A percentile compares a stretch with the other conserved stretches of the same genome.
phyloP scores from a whole-genome alignment of 306 rosid species.

The Heteromeles arbutifolia region DNA sequence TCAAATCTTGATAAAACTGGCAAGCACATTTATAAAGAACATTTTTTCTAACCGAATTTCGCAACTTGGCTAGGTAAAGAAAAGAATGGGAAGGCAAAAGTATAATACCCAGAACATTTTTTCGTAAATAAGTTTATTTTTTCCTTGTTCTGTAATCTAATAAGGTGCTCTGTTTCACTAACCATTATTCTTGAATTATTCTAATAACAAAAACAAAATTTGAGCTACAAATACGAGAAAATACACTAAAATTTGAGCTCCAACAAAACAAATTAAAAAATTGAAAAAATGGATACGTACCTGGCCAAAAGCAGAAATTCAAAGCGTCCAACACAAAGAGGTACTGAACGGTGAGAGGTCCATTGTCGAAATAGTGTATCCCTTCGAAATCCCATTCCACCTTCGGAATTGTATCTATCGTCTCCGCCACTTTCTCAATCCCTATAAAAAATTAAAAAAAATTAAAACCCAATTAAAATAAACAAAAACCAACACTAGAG shows the following conservation, averaged over 20 bases:
- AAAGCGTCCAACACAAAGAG: slow-evolving; percentile 79
- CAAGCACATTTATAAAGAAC: neutral
- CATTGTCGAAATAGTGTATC: slow-evolving; percentile 89
- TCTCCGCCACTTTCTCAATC: slow-evolving; percentile 69
- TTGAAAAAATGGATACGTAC: slow-evolving; percentile 18
- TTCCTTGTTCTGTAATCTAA: too few relatives aligned
- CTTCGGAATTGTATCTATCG: slow-evolving; percentile 66
- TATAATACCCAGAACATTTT: neutral
- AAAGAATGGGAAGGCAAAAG: neutral
- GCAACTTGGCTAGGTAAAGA: neutral
- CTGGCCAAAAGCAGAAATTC: slow-evolving; percentile 98
- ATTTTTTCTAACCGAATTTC: neutral
- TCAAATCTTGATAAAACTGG: neutral
- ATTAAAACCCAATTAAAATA: neutral
- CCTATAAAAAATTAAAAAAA: slow-evolving; percentile 32
- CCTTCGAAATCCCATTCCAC: slow-evolving; percentile 97
- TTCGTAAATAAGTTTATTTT: too few relatives aligned
- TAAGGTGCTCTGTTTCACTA: too few relatives aligned
- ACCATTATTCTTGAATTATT: neutral
- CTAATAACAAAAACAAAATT: neutral
- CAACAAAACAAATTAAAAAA: neutral
- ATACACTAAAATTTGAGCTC: neutral
- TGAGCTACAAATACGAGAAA: neutral
- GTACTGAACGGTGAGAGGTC: slow-evolving; percentile 92
- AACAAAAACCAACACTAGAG: neutral